Percentiles rank a stretch among this genome's conserved stretches.
phyloP scores from a whole-genome alignment of 2,329 filamentous ascomycete species.

The Plectosphaerella plurivora region DNA sequence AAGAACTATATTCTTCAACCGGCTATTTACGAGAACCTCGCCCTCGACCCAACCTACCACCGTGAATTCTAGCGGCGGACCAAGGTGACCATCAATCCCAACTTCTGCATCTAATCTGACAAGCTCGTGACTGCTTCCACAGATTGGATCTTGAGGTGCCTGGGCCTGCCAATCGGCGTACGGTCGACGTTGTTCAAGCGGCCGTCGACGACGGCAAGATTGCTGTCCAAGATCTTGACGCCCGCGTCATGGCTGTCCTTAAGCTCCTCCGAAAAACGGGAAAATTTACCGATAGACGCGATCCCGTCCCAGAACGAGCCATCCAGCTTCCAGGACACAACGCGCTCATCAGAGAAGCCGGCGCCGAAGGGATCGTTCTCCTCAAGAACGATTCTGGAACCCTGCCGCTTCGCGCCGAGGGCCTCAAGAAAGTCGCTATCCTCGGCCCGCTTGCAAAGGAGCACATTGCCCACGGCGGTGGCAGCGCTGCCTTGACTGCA shows the following conservation, averaged over 20 bases:
- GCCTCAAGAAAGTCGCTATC: slow-evolving; percentile 31
- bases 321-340: too few relatives aligned
- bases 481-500: slow-evolving; percentile 52
- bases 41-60: too few relatives aligned
- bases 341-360: slow-evolving; percentile 21
- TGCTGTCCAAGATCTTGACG: slow-evolving; percentile 1
- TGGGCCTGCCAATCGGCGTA: slow-evolving; percentile 4
- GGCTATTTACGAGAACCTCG: too few relatives aligned
- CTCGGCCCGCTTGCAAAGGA: slow-evolving; percentile 33
- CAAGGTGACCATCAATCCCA: too few relatives aligned
- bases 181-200: background rate
- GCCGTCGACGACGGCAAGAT: background rate
- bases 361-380: slow-evolving; percentile 65
- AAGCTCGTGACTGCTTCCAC: too few relatives aligned
- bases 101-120: too few relatives aligned
- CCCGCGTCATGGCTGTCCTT: background rate
- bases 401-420: slow-evolving; percentile 48
- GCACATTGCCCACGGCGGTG: slow-evolving; percentile 51
- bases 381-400: slow-evolving; percentile 64
- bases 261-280: background rate
- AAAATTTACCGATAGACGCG: background rate
- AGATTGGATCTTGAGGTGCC: slow-evolving; percentile 21
- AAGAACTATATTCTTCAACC: too few relatives aligned
- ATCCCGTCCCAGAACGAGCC: slow-evolving; percentile 5
- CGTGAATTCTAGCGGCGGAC: too few relatives aligned